phyloP scores from a whole-genome alignment of 1,284 basidiomycete species.

The Marasmius fiardii region DNA sequence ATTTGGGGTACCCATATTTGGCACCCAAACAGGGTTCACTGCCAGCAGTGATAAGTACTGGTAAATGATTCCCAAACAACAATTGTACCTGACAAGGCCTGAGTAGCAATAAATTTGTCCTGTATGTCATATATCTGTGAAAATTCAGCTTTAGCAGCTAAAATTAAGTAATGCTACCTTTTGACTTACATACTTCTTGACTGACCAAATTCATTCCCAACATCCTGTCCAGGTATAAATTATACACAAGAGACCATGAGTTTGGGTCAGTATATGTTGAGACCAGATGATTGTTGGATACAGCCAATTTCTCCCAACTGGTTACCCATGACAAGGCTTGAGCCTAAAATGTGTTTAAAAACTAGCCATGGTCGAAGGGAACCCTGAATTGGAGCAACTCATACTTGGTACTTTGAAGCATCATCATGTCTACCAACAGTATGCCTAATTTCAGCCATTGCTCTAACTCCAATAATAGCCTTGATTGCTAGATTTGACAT shows the following conservation, averaged over 20 bases:
- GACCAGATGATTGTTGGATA: conserved; percentile 19
- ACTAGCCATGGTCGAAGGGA: too few relatives aligned
- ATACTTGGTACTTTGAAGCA: conserved; percentile 14
- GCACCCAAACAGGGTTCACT: too few relatives aligned
- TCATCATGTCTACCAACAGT: conserved; percentile 13
- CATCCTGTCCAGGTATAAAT: conserved; percentile 44
- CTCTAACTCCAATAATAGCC: conserved; percentile 20
- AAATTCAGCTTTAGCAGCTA: neutral
- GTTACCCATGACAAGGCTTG: conserved; percentile 18
- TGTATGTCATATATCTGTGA: conserved; percentile 18
- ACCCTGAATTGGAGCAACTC: conserved; percentile 10
- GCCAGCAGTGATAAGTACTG: neutral
- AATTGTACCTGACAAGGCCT: conserved; percentile 12
- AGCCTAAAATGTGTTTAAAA: conserved; percentile 12
- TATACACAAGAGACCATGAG: conserved; percentile 41
- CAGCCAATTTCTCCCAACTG: conserved; percentile 22
- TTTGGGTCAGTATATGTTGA: conserved; percentile 21
- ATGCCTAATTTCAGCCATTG: conserved; percentile 18
- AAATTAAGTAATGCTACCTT: neutral
- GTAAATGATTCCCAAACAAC: neutral
- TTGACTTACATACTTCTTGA: conserved; percentile 20
- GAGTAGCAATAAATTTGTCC: conserved; percentile 19
- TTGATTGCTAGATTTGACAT: conserved; percentile 20
- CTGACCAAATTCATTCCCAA: conserved; percentile 26
- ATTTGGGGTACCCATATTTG: too few relatives aligned